These are phyloP conservation scores for Xylariaceae sp. DNA, from an alignment of 2,329 filamentous ascomycete species.

Conservation along the genomic window DNA sequence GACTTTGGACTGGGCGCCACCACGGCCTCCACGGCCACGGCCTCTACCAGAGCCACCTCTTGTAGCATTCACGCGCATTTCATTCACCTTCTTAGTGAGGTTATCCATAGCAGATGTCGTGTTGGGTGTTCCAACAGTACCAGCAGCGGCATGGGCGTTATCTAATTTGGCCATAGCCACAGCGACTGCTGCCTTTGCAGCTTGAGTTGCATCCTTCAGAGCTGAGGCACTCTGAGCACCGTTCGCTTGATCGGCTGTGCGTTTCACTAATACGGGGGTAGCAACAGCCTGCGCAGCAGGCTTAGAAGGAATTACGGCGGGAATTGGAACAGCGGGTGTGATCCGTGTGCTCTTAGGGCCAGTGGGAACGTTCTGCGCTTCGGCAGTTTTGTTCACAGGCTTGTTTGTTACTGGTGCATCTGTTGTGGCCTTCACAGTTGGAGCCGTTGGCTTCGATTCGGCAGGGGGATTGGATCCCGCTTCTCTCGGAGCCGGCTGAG, in stretches of 20 bases:
- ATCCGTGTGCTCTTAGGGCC: constrained; percentile 51
- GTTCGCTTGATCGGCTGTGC: constrained; percentile 35
- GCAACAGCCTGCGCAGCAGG: constrained; percentile 28
- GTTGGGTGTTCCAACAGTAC: constrained; percentile 25
- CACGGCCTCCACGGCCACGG: constrained; percentile 43
- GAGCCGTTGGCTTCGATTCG: constrained; percentile 61
- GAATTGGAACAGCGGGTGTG: constrained; percentile 61
- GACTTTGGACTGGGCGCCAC: constrained; percentile 55
- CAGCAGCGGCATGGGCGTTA: constrained; percentile 28
- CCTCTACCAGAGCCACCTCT: constrained; percentile 44
- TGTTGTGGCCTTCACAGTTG: constrained; percentile 48
- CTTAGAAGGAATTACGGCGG: constrained; percentile 39
- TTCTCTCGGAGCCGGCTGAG: constrained; percentile 38
- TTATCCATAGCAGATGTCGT: constrained; percentile 58
- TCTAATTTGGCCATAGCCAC: constrained; percentile 71
- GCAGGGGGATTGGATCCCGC: constrained; percentile 58
- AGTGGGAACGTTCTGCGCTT: constrained; percentile 39
- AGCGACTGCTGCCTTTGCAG: constrained; percentile 71
- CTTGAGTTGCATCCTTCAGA: constrained; percentile 64
- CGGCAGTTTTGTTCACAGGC: constrained; percentile 33
- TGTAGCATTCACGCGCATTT: constrained; percentile 64
- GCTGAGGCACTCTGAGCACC: constrained; percentile 36
- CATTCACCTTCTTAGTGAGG: constrained; percentile 66
- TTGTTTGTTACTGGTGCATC: constrained; percentile 43
- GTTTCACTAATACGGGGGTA: constrained; percentile 33